These are phyloP conservation scores for Ophiostoma populinum DNA, from an alignment of 2,329 filamentous ascomycete species.

Conservation along the genomic window DNA sequence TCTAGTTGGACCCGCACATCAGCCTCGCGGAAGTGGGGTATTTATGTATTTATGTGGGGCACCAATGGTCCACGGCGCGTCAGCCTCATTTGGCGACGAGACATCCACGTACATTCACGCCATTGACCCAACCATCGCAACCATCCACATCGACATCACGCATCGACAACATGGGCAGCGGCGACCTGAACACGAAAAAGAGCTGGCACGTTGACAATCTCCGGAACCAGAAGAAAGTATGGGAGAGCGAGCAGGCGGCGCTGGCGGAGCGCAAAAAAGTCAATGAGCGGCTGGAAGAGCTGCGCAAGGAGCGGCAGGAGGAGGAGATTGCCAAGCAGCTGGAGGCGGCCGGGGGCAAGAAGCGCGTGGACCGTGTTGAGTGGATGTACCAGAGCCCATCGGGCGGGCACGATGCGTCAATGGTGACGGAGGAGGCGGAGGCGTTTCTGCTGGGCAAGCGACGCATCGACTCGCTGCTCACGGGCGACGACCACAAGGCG, in stretches of 20 bases:
- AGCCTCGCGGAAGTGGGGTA: no score
- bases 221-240: constrained; percentile 81
- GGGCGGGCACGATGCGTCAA: constrained; percentile 49
- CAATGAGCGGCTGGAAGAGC: constrained; percentile 78
- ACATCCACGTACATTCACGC: no score
- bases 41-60: no score
- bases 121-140: no score
- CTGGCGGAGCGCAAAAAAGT: constrained; percentile 90
- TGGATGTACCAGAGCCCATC: constrained; percentile 96
- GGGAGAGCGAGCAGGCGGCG: constrained; percentile 80
- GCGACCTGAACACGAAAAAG: constrained; percentile 89
- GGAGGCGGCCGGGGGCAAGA: constrained; percentile 71
- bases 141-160: no score
- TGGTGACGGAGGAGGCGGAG: constrained; percentile 72
- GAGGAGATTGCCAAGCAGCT: constrained; percentile 84
- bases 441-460: constrained; percentile 86
- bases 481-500: constrained; percentile 65
- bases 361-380: constrained; percentile 69
- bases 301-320: constrained; percentile 81
- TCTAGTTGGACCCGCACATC: no score
- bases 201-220: constrained; percentile 86
- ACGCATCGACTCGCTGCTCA: constrained; percentile 65
- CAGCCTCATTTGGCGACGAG: no score
- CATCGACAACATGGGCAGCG: constrained; percentile 48
- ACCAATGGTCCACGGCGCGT: no score